Percentiles rank a stretch among this genome's conserved stretches.
Conservation (phyloP, 176 grass and related monocot species). For the Puya raimondii region DNA sequence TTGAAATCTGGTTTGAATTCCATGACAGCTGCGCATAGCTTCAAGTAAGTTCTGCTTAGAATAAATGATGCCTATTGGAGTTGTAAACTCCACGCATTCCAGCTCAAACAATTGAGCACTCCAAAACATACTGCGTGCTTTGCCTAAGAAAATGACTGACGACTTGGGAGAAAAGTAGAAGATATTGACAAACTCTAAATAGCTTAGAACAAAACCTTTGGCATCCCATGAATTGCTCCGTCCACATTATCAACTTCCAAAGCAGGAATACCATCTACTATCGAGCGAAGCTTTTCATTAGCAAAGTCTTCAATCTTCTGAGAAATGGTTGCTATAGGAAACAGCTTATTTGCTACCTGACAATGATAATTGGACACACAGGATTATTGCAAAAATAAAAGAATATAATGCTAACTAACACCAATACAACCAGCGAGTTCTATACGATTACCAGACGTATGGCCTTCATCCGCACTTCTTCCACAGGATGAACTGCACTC, state of each 20-base stretch:
- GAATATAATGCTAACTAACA: not conserved
- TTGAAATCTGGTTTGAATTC: not conserved
- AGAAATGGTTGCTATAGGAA: conserved; percentile 75
- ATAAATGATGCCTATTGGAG: not conserved
- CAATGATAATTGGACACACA: conserved; percentile 16
- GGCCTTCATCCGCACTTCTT: conserved; percentile 91
- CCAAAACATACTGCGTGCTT: not conserved
- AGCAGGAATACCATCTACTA: conserved; percentile 38
- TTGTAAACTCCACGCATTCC: not conserved
- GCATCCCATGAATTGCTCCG: conserved; percentile 26
- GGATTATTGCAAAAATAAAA: conserved; percentile 19
- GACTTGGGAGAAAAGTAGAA: not conserved
- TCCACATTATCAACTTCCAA: conserved; percentile 31
- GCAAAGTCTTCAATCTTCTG: conserved; percentile 88
- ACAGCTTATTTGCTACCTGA: conserved; percentile 96
- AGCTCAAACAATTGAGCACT: not conserved
- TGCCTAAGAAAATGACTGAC: not conserved
- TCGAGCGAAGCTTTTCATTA: conserved; percentile 68
- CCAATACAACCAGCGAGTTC: conserved; percentile 10
- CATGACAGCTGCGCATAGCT: not conserved
- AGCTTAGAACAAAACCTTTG: conserved; percentile 28
- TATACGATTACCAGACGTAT: conserved; percentile 77
- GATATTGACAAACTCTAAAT: not conserved
- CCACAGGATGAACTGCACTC: conserved; percentile 74
- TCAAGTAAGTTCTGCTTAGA: not conserved